A percentile compares a stretch with the other conserved stretches of the same genome.
Conservation (phyloP, 1,139 yeast genomes). For the Saccharomyces hybrid region DNA sequence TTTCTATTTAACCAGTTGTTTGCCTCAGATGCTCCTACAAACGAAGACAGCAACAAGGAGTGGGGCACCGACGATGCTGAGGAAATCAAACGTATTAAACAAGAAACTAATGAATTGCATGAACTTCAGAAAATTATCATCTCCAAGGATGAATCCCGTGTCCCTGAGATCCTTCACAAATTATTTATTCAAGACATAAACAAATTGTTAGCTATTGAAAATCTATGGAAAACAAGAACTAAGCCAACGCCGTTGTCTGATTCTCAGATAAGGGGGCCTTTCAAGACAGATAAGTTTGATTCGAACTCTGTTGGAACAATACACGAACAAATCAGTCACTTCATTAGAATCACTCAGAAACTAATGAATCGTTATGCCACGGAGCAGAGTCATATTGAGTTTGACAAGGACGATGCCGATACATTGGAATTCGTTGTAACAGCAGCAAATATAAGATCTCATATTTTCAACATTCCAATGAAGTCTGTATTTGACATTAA, state of each 20-base stretch:
- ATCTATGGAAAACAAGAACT: constrained; percentile 68
- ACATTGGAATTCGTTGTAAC: constrained; percentile 83
- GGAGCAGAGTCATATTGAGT: constrained; percentile 43
- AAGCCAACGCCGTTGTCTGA: constrained; percentile 56
- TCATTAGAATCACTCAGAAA: constrained; percentile 43
- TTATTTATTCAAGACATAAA: constrained; percentile 66
- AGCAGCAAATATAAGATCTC: constrained; percentile 76
- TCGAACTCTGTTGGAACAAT: constrained; percentile 45
- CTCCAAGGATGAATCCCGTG: constrained; percentile 25
- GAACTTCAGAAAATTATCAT: constrained; percentile 49
- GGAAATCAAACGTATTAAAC: constrained; percentile 61
- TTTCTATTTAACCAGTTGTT: constrained; percentile 79
- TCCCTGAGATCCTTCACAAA: constrained; percentile 41
- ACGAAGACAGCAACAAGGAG: constrained; percentile 36
- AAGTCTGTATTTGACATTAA: constrained; percentile 84
- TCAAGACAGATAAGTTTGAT: constrained; percentile 12
- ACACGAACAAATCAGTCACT: constrained; percentile 56
- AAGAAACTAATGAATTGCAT: constrained; percentile 70
- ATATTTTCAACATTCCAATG: constrained; percentile 60
- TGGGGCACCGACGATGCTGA: constrained; percentile 55
- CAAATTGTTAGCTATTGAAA: constrained; percentile 60
- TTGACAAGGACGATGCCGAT: constrained; percentile 93
- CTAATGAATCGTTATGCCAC: constrained; percentile 46
- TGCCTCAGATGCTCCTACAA: constrained; percentile 30
- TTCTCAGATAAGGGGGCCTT: constrained; percentile 12